Conservation (phyloP, 257 asterid species). For the Solanum chmielewskii region DNA sequence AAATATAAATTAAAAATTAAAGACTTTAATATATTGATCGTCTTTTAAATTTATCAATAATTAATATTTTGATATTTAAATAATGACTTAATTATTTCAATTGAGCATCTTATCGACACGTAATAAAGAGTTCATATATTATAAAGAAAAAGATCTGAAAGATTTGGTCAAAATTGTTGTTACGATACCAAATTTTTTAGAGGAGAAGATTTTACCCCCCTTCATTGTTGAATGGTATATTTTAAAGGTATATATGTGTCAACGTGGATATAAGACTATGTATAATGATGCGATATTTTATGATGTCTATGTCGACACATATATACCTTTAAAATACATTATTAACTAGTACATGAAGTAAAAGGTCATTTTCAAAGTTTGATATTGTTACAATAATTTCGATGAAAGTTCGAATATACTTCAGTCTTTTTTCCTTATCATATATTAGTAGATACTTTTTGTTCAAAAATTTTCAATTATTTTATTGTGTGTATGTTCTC, state of each 20-base stretch:
- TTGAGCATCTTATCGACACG: not conserved
- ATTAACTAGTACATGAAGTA: accelerated
- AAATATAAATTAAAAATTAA: not conserved
- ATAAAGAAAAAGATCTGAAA: too few species aligned
- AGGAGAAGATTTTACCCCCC: too few species aligned
- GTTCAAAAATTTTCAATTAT: not conserved
- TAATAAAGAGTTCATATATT: not conserved
- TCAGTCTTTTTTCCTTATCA: accelerated
- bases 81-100: not conserved
- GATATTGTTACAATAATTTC: too few species aligned
- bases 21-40: not conserved
- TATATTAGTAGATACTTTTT: not conserved
- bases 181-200: too few species aligned
- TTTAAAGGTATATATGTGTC: too few species aligned
- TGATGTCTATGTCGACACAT: accelerated
- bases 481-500: not conserved
- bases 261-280: accelerated
- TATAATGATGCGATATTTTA: too few species aligned
- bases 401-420: too few species aligned
- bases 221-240: too few species aligned
- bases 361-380: too few species aligned
- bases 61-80: not conserved
- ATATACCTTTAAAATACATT: too few species aligned
- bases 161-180: too few species aligned
- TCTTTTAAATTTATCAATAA: not conserved